These are phyloP conservation scores for Pyrenophora teres DNA, from an alignment of 2,329 filamentous ascomycete species.

Conservation along the genomic window DNA sequence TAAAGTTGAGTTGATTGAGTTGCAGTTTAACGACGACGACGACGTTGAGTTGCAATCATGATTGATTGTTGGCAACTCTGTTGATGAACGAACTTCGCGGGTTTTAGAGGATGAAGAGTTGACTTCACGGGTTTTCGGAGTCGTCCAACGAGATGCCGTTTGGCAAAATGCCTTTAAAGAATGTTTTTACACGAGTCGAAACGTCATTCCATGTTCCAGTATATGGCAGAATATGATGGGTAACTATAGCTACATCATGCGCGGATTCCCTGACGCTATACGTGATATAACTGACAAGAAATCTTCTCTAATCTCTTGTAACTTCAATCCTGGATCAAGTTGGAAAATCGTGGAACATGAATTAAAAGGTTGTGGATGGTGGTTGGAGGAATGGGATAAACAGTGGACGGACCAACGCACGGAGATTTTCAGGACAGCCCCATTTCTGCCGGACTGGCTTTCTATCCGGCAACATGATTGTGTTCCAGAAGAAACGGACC, in stretches of 20 bases:
- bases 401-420: background rate
- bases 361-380: background rate
- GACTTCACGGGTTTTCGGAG: background rate
- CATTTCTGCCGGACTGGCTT: background rate
- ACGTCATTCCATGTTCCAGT: background rate
- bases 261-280: background rate
- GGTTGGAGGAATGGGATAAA: background rate
- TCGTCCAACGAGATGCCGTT: background rate
- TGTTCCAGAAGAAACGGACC: background rate
- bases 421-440: background rate
- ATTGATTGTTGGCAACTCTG: no score
- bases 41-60: no score
- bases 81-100: no score
- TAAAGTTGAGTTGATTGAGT: no score
- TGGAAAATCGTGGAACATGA: background rate
- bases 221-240: background rate
- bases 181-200: background rate
- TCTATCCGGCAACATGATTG: background rate
- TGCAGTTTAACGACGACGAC: no score
- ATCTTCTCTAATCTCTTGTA: background rate
- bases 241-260: background rate
- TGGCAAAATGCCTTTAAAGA: background rate
- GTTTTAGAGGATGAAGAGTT: background rate
- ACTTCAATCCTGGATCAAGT: background rate
- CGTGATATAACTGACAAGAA: background rate